A percentile compares a stretch with the other conserved stretches of the same genome.
Evolutionary conservation across 805 yeast genomes (phyloP).

Genomic region (Pichia exigua): DNA sequence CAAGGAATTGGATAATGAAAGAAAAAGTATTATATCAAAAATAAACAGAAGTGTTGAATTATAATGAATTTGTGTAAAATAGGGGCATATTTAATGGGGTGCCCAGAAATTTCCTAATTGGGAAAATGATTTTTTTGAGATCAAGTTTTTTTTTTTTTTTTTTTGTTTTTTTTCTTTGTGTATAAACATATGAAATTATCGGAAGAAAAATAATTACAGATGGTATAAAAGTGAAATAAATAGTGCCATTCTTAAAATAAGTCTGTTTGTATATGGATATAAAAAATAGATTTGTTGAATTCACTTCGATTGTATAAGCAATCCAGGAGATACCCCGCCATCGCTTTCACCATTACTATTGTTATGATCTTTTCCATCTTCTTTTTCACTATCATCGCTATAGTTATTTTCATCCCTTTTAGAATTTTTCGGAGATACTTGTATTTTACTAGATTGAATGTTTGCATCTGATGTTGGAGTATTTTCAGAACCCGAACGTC

Average conservation of each 20-base stretch:
- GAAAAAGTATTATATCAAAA: neutral
- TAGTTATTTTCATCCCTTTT: neutral
- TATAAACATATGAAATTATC: neutral
- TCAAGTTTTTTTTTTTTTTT: too few species aligned
- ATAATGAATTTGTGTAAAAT: too few species aligned
- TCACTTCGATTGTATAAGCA: neutral
- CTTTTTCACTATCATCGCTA: neutral
- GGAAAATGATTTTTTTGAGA: neutral
- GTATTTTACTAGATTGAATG: neutral
- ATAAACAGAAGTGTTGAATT: too few species aligned
- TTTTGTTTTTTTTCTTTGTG: neutral
- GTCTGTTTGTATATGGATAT: too few species aligned
- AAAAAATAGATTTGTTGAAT: too few species aligned
- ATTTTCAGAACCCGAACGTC: neutral
- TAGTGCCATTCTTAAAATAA: too few species aligned
- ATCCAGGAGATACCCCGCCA: neutral
- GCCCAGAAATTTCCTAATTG: neutral
- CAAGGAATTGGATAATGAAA: neutral
- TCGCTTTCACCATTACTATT: neutral
- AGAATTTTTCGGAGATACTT: neutral
- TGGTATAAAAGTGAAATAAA: too few species aligned
- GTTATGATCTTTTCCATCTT: neutral
- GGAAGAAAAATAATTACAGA: neutral
- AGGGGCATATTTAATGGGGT: neutral
- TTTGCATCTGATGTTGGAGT: neutral